These are phyloP conservation scores for Candida cerambycidarum DNA, from an alignment of 805 yeast species.

Conservation along the genomic window DNA sequence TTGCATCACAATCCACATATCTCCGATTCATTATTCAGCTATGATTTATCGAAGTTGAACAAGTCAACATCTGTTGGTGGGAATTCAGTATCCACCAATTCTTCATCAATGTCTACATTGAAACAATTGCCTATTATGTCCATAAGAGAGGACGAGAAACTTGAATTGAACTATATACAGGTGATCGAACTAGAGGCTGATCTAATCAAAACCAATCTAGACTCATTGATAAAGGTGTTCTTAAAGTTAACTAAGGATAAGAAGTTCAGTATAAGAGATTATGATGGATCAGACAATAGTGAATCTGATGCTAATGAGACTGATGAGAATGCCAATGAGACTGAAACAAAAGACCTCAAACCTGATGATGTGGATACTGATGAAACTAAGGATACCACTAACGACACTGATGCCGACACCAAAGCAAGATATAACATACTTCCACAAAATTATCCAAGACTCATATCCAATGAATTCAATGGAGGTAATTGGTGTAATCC, in stretches of 20 bases:
- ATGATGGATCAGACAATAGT: slow-evolving; percentile 38
- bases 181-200: slow-evolving; percentile 42
- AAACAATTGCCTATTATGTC: slow-evolving; percentile 15
- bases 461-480: slow-evolving; percentile 61
- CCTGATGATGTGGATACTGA: too few relatives aligned
- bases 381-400: not conserved
- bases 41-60: slow-evolving; percentile 30
- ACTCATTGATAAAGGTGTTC: slow-evolving; percentile 29
- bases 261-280: slow-evolving; percentile 30
- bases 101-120: slow-evolving; percentile 21
- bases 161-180: slow-evolving; percentile 27
- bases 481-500: slow-evolving; percentile 84
- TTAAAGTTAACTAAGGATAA: slow-evolving; percentile 34
- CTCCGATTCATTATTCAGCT: slow-evolving; percentile 25
- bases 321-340: slow-evolving; percentile 7
- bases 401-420: slow-evolving; percentile 20
- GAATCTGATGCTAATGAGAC: slow-evolving; percentile 10
- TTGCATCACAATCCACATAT: slow-evolving; percentile 26
- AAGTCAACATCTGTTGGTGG: slow-evolving; percentile 15
- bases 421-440: slow-evolving; percentile 38
- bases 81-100: slow-evolving; percentile 14
- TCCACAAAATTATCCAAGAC: slow-evolving; percentile 72
- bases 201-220: slow-evolving; percentile 32
- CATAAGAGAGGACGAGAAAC: slow-evolving; percentile 13
- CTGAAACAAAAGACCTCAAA: not conserved